Evolutionary conservation across 2,329 filamentous ascomycete genomes (phyloP).

Genomic region (Aspergillus oerlinghausenensis): DNA sequence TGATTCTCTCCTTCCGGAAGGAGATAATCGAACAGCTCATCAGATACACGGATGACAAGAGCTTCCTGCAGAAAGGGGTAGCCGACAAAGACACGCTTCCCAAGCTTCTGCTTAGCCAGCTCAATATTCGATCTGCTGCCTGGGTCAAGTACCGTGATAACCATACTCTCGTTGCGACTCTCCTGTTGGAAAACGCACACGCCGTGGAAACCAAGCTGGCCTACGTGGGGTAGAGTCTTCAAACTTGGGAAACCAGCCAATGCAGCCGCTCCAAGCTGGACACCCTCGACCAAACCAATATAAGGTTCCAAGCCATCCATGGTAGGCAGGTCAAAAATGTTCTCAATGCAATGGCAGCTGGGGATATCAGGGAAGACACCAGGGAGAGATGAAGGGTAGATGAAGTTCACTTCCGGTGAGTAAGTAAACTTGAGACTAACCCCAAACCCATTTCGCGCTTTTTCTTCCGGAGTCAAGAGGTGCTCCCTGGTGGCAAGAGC

Average conservation of each 20-base stretch:
- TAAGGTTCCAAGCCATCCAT: constrained; percentile 85
- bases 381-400: constrained; percentile 80
- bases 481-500: constrained; percentile 85
- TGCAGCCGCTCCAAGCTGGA: constrained; percentile 74
- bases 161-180: constrained; percentile 93
- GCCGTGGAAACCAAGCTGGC: constrained; percentile 76
- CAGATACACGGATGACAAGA: constrained; percentile 80
- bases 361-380: constrained; percentile 87
- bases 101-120: constrained; percentile 72
- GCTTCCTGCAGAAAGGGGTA: constrained; percentile 96
- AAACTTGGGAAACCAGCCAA: constrained; percentile 90
- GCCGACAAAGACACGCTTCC: constrained; percentile 81
- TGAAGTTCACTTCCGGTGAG: constrained; percentile 68
- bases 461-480: constrained; percentile 72
- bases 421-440: constrained; percentile 92
- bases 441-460: constrained; percentile 80
- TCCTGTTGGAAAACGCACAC: constrained; percentile 95
- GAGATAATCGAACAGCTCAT: constrained; percentile 87
- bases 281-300: constrained; percentile 77
- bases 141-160: constrained; percentile 75
- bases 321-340: constrained; percentile 89
- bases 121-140: constrained; percentile 67
- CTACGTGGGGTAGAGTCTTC: constrained; percentile 78
- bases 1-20: constrained; percentile 62
- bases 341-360: constrained; percentile 87